Percentiles rank a stretch among this genome's conserved stretches.
phyloP scores from a whole-genome alignment of 148 eudicot genomes.

The Fagopyrum tataricum region DNA sequence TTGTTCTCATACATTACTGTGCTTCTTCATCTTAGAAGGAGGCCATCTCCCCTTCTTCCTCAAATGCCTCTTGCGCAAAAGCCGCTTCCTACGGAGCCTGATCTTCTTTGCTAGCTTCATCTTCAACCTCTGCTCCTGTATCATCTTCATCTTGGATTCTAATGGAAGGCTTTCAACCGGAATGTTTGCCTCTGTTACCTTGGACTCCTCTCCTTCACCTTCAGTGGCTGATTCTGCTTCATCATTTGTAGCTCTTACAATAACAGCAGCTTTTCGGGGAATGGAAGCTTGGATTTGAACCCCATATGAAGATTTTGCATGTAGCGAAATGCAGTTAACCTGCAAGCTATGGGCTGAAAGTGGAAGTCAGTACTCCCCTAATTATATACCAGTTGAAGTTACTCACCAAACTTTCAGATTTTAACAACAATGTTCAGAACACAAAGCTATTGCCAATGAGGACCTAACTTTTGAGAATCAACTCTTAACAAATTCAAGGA shows the following conservation, averaged over 20 bases:
- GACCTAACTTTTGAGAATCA: not conserved
- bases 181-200: constrained; percentile 26
- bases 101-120: constrained; percentile 88
- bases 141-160: constrained; percentile 68
- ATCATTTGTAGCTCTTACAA: constrained; percentile 50
- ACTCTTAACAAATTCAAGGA: not conserved
- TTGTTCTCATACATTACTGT: constrained; percentile 60
- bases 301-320: constrained; percentile 23
- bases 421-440: not conserved
- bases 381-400: not conserved
- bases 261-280: constrained; percentile 30
- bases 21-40: constrained; percentile 92
- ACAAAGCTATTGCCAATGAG: not conserved
- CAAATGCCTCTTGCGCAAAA: constrained; percentile 60
- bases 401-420: not conserved
- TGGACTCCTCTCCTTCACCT: constrained; percentile 32
- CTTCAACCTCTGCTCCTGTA: constrained; percentile 54
- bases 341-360: constrained; percentile 37
- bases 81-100: constrained; percentile 68
- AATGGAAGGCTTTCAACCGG: constrained; percentile 67
- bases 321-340: constrained; percentile 19
- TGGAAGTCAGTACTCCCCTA: constrained; percentile 1
- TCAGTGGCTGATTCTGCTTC: constrained; percentile 33
- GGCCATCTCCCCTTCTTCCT: constrained; percentile 99
- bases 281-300: constrained; percentile 29